phyloP scores from a whole-genome alignment of 2,329 filamentous ascomycete genomes.

The Oidium heveae region DNA sequence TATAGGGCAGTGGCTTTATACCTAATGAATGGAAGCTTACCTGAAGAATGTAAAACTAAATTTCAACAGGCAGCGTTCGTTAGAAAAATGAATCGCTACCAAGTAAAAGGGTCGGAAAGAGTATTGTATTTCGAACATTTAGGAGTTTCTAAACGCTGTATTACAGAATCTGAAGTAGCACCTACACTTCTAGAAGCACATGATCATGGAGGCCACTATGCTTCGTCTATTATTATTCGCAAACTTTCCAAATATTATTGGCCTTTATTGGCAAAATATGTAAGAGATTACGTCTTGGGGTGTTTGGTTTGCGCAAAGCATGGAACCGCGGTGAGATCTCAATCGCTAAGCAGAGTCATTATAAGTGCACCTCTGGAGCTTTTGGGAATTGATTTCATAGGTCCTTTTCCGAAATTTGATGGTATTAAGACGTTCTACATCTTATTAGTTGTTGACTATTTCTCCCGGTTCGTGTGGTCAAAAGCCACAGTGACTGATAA shows the following conservation, averaged over 20 bases:
- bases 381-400: neutral
- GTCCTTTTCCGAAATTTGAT: too few species aligned
- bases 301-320: neutral
- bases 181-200: neutral
- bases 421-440: too few species aligned
- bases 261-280: neutral
- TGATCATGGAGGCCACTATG: neutral
- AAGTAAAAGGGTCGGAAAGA: neutral
- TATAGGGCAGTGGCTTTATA: neutral
- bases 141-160: neutral
- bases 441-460: too few species aligned
- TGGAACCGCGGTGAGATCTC: neutral
- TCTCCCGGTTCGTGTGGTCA: conserved; percentile 1
- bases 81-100: too few species aligned
- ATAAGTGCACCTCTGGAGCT: neutral
- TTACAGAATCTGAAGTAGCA: neutral
- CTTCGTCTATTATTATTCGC: neutral
- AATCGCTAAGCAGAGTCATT: neutral
- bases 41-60: neutral
- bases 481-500: neutral
- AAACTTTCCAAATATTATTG: too few species aligned
- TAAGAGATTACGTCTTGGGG: neutral
- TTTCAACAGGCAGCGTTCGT: neutral
- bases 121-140: neutral
- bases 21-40: neutral